phyloP scores from a whole-genome alignment of 2,329 filamentous ascomycete genomes.

The Fusarium graminum region DNA sequence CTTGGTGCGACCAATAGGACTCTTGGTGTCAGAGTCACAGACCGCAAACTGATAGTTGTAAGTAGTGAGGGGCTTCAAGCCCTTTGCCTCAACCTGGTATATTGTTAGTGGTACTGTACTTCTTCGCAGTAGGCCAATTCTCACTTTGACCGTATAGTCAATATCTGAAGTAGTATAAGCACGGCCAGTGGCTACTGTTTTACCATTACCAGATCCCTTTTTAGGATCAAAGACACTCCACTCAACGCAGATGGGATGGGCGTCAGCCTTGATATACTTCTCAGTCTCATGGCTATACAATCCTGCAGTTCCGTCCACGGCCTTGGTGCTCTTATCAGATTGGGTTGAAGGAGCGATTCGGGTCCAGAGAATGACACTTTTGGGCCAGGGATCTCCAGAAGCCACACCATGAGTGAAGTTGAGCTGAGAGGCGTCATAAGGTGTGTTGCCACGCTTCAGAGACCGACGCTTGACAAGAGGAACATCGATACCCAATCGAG shows the following conservation, averaged over 20 bases:
- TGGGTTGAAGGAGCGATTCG: constrained; percentile 60
- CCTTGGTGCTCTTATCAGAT: constrained; percentile 59
- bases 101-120: neutral
- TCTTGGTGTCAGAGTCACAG: constrained; percentile 72
- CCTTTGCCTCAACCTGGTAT: constrained; percentile 71
- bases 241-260: constrained; percentile 73
- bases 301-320: constrained; percentile 55
- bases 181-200: constrained; percentile 67
- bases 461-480: constrained; percentile 47
- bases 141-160: constrained; percentile 79
- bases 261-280: constrained; percentile 52
- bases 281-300: constrained; percentile 64
- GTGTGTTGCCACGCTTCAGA: constrained; percentile 22
- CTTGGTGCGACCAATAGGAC: constrained; percentile 76
- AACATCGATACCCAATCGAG: constrained; percentile 74
- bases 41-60: constrained; percentile 79
- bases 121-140: rapidly evolving
- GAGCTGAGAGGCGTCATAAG: constrained; percentile 52
- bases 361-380: constrained; percentile 69
- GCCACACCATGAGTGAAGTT: constrained; percentile 75
- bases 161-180: constrained; percentile 79
- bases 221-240: constrained; percentile 67
- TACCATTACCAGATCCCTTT: constrained; percentile 51
- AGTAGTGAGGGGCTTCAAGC: constrained; percentile 71
- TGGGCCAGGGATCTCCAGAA: constrained; percentile 64